Percentiles rank a stretch among this genome's conserved stretches.
phyloP scores from a whole-genome alignment of 345 rosid species.

The Crucihimalaya himalaica region DNA sequence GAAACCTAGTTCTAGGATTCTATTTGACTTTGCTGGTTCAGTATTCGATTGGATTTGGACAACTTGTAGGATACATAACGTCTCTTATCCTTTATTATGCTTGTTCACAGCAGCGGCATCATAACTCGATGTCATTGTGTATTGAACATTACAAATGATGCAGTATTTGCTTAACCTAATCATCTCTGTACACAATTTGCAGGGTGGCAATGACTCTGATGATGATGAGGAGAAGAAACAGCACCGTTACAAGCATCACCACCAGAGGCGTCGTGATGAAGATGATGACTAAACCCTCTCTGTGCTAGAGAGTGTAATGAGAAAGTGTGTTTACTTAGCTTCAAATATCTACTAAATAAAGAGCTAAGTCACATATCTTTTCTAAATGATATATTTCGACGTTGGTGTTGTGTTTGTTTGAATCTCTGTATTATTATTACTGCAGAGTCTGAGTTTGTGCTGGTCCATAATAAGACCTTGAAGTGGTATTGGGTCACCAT shows the following conservation, averaged over 20 bases:
- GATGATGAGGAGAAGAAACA: constrained; percentile 59
- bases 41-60: neutral
- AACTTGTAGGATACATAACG: neutral
- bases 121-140: neutral
- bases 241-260: constrained; percentile 52
- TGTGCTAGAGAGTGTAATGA: constrained; percentile 14
- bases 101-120: neutral
- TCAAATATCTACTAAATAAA: constrained; percentile 35
- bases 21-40: neutral
- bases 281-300: constrained; percentile 41
- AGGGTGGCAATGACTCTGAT: constrained; percentile 63
- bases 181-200: constrained; percentile 23
- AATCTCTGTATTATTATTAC: constrained; percentile 6
- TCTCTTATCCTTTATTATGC: neutral
- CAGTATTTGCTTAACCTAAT: neutral
- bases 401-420: constrained; percentile 28
- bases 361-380: constrained; percentile 21
- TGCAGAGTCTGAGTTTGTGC: constrained; percentile 20
- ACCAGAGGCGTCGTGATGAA: constrained; percentile 60
- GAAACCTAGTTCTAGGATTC: neutral
- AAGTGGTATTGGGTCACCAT: constrained; percentile 25
- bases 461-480: constrained; percentile 28
- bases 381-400: constrained; percentile 8
- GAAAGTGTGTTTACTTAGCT: constrained; percentile 23
- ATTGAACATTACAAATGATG: too few species aligned